Evolutionary conservation across 352 stramenopile species (phyloP).

Genomic region (Blastocystis hominis): DNA sequence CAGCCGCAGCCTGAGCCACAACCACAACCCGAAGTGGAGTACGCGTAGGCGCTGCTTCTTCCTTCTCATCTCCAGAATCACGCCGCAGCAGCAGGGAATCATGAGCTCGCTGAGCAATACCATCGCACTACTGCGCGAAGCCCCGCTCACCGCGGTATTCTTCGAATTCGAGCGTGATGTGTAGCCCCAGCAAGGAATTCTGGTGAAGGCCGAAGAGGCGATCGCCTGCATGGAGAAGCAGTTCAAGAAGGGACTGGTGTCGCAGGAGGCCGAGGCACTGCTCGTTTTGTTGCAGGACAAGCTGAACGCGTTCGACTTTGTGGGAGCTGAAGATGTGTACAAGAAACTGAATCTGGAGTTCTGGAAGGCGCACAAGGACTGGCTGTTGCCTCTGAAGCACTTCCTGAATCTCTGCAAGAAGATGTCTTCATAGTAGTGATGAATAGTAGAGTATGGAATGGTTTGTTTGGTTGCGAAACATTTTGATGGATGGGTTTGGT

Average conservation of each 20-base stretch:
- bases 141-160: not conserved
- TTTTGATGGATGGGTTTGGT: not conserved
- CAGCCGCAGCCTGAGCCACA: not conserved
- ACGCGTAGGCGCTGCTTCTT: not conserved
- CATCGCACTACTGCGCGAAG: not conserved
- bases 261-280: not conserved
- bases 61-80: not conserved
- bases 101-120: not conserved
- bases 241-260: conserved; percentile 13
- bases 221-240: not conserved
- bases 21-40: not conserved
- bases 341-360: conserved; percentile 49
- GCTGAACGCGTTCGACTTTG: conserved; percentile 5
- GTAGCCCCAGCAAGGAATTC: not conserved
- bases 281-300: not conserved
- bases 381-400: conserved; percentile 43
- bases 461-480: not conserved
- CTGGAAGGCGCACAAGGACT: conserved; percentile 40
- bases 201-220: not conserved
- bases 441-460: not conserved
- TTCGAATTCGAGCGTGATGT: not conserved
- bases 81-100: not conserved
- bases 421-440: not conserved
- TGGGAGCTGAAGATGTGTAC: not conserved
- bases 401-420: conserved; percentile 44